These are phyloP conservation scores for Remersonia thermophila DNA, from an alignment of 2,329 filamentous ascomycete genomes.

Conservation along the genomic window DNA sequence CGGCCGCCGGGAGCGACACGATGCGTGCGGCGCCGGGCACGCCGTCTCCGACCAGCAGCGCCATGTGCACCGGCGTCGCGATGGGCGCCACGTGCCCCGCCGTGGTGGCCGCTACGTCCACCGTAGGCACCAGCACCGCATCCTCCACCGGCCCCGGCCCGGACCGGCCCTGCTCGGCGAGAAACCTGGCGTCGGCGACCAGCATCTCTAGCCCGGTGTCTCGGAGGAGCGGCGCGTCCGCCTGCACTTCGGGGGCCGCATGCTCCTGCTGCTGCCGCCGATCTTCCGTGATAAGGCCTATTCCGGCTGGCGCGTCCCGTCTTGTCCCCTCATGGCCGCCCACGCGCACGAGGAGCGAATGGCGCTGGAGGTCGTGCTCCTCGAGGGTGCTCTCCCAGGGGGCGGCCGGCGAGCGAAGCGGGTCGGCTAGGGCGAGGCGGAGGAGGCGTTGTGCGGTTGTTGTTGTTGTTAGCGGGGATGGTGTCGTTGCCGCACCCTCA, in stretches of 20 bases:
- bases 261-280: conserved; percentile 15
- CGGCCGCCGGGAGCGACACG: conserved; percentile 22
- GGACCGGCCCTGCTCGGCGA: conserved; percentile 25
- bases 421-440: conserved; percentile 58
- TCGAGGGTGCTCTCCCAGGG: conserved; percentile 56
- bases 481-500: too few species aligned
- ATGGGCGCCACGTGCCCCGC: conserved; percentile 54
- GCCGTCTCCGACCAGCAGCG: conserved; percentile 61
- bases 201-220: conserved; percentile 53
- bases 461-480: conserved; percentile 23
- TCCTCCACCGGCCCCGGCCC: conserved; percentile 35
- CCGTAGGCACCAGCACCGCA: conserved; percentile 59
- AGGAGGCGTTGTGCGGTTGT: conserved; percentile 52
- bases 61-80: conserved; percentile 73
- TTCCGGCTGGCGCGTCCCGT: conserved; percentile 7
- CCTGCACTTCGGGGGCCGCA: conserved; percentile 43
- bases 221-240: conserved; percentile 51
- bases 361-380: conserved; percentile 31
- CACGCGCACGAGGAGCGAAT: conserved; percentile 53
- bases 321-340: conserved; percentile 20
- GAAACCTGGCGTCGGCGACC: conserved; percentile 37
- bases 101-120: conserved; percentile 55
- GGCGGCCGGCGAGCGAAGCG: conserved; percentile 43
- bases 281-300: conserved; percentile 5
- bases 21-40: conserved; percentile 52